Evolutionary conservation across 805 yeast genomes (phyloP), one percentile per base, ranked within the genome.

Genomic region (Candida dendrica): DNA sequence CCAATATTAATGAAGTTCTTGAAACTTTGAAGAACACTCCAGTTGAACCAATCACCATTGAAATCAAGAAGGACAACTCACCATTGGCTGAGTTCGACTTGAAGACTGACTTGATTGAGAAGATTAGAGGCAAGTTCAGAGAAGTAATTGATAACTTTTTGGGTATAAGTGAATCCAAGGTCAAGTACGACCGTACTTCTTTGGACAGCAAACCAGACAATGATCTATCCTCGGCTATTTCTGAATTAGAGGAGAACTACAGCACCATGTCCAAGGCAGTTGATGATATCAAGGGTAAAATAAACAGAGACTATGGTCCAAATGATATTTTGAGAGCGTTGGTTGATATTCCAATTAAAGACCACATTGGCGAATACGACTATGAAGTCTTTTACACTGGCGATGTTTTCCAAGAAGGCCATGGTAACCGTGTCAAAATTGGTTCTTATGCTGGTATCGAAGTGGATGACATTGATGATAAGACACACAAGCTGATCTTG

Each of bases 321-420:
- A 65, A 73, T 24, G 88, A 80, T 47, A 74, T 85, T 11, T 65
- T 84, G 29, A 64, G 88, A 41, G 78, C 89, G 0, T 63, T 79
- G 34, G 61, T 67, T 39, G 72, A 71, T 22, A 56, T 60, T 20
- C 74, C 82, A 57, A 65, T 81, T 14, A 54, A 59, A 36, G 62
- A 65, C 26, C 65, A 65, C n/a, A 55, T 79, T 24, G 90, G 90
- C 6, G 93, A 79, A 27, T 87, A 85, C 61, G 74, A 68, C 36
- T 88, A 87, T 59, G 77, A 71, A 50, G 59, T 83, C 22, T 81
- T 84, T 40, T 71, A 78, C 48, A 65, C 71, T 20, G 82, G 77
- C 16, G 60, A 75, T 6, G 64, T 84, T 9, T 65, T 67, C 41
- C 95, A 87, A 58, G 72, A 64, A 43, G 71, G 72, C 16, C 64